A percentile compares a stretch with the other conserved stretches of the same genome.
Evolutionary conservation across 208 protist species (phyloP).

Genomic region (Trichomonas vaginalis): DNA sequence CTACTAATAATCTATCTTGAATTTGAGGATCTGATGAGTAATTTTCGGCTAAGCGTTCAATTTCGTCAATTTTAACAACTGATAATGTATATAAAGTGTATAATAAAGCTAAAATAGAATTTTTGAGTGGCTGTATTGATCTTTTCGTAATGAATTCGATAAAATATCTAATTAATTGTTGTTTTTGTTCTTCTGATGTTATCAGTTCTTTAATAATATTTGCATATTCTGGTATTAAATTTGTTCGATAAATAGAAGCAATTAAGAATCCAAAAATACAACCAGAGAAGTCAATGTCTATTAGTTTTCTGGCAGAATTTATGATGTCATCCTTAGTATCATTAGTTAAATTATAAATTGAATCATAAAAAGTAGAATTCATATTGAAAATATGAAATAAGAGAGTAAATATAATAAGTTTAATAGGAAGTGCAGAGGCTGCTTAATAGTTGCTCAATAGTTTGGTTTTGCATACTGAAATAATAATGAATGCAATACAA

Average conservation of each 20-base stretch:
- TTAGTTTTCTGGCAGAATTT: not conserved
- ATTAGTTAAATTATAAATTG: not conserved
- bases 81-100: not conserved
- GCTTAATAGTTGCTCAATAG: too few relatives aligned
- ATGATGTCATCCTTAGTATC: not conserved
- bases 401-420: too few relatives aligned
- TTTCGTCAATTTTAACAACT: not conserved
- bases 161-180: not conserved
- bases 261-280: not conserved
- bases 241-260: not conserved
- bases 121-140: not conserved
- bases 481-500: too few relatives aligned
- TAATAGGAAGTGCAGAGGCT: too few relatives aligned
- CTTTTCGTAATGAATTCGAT: not conserved
- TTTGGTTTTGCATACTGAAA: too few relatives aligned
- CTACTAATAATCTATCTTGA: not conserved
- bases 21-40: not conserved
- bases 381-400: too few relatives aligned
- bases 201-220: not conserved
- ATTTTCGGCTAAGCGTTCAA: not conserved
- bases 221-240: not conserved
- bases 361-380: not conserved
- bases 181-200: not conserved
- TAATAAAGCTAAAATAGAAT: not conserved
- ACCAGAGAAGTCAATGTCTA: not conserved